Evolutionary conservation across 2,329 filamentous ascomycete genomes (phyloP), one percentile per base, ranked within the genome.

Genomic region (Bisporella sp.): DNA sequence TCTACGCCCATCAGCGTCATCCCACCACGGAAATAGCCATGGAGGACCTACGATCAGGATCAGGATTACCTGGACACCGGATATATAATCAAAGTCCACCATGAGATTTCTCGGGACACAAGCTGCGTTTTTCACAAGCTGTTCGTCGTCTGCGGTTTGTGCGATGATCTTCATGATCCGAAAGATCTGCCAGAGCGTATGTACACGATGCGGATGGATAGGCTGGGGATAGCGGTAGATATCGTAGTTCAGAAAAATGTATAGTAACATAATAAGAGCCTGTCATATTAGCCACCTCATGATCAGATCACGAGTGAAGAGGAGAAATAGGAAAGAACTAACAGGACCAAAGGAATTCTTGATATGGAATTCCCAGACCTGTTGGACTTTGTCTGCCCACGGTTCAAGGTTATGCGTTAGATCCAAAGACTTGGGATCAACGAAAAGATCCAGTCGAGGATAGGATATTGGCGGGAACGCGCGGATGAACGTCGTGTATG

Each of bases 151-250:
- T 12, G 42, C 7, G 13, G 8, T 28, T 7, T 28, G 8, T 31
- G 13, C 12, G 28, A n/a, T 5, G 29, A 31, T 30, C 7, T 6
- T 5, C 31, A 30, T 44, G 21, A 7, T 29, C 12, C 41, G 29
- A 11, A 21, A 30, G 5, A 21, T 43, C 41, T 43, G 29, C 11
- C 11, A 28, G n/a, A 7, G 6, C 6, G 41, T 13, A 59, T 77
- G 78, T 31, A 79, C 66, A 29, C 80, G 69, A 30, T 69, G 67
- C 0, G 71, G 70, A 44, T 74, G 70, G 57, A 79, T 79, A 0
- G 77, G 74, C 49, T 73, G 70, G 9, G 72, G 67, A 47, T 71
- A 69, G 41, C 71, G 73, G 59, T 74, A 75, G 0, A 78, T 73
- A 32, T 81, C 74, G 55, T 72, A 69, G 28, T 70, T 54, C 5